Conservation (phyloP, 1,284 basidiomycete genomes). For the Apiotrichum akiyoshidainum region DNA sequence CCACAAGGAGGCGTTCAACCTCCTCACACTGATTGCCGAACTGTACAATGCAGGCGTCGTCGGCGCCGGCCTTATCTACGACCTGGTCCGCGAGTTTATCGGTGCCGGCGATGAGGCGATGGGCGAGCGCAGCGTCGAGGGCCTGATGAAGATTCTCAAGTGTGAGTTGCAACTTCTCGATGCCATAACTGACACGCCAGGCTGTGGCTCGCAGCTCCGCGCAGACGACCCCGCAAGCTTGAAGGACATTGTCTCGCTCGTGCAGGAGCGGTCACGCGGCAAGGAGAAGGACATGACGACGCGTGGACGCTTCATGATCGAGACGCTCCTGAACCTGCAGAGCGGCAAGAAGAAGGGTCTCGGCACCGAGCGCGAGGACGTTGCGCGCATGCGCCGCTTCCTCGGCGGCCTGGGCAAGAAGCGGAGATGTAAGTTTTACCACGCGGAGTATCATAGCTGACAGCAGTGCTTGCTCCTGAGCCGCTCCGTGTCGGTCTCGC, state of each 20-base stretch:
- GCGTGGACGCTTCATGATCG: slow-evolving; percentile 81
- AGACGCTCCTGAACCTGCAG: slow-evolving; percentile 82
- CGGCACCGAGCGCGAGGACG: slow-evolving; percentile 55
- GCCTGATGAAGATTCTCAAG: slow-evolving; percentile 78
- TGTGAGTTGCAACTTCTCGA: slow-evolving; percentile 57
- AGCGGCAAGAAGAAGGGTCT: slow-evolving; percentile 79
- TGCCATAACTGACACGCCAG: slow-evolving; percentile 50
- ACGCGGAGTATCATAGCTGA: slow-evolving; percentile 1
- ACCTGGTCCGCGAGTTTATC: slow-evolving; percentile 78
- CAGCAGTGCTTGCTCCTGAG: slow-evolving; percentile 71
- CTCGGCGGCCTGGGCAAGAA: slow-evolving; percentile 70
- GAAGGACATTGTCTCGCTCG: slow-evolving; percentile 58
- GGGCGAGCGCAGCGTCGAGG: slow-evolving; percentile 77
- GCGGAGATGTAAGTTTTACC: slow-evolving; percentile 60
- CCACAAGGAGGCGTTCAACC: slow-evolving; percentile 79
- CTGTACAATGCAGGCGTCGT: slow-evolving; percentile 95
- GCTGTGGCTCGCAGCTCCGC: slow-evolving; percentile 80
- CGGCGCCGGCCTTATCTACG: slow-evolving; percentile 82
- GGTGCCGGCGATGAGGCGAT: slow-evolving; percentile 52
- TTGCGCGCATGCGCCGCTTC: slow-evolving; percentile 78
- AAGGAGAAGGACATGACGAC: slow-evolving; percentile 61
- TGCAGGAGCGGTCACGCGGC: slow-evolving; percentile 67
- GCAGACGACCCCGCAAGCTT: slow-evolving; percentile 58
- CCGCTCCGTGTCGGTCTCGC: slow-evolving; percentile 75
- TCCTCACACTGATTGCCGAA: slow-evolving; percentile 82